Base-by-base conservation (phyloP, 176 grass and related monocot species). In the Carex scoparia region DNA sequence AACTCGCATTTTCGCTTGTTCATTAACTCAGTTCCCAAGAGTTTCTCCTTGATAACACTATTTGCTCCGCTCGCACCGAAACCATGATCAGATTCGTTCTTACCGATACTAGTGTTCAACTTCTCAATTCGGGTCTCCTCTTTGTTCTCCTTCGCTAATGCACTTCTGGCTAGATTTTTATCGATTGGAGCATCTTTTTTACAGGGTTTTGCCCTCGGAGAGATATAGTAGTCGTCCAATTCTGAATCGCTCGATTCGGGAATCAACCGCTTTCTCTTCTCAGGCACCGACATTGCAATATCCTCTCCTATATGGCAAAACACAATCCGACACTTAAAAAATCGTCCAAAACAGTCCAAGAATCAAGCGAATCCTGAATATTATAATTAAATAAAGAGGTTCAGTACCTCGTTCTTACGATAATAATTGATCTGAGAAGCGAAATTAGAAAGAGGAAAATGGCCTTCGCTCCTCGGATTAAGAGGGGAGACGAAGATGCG, bases 171-270 rank as follows among this genome's bases (percentile, higher is more conserved):
- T 77, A 63, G 46, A 61, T 55, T 6, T 7, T 85, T 53, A 37
- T 49, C 51, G 9, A 59, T 72, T 11, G 61, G 86, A 81, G 90
- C 90, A 85, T 62, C 75, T 3, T 69, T 53, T 46, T 55, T 61
- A 7, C 54, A 62, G 23, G 61, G 61, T 19, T 55, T 84, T 38
- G 48, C 27, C 68, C 85, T 86, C 42, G 83, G 79, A 18, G 84
- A 84, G 81, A 93, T 87, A 71, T 53, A 67, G 77, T 61, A 76
- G 19, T 93, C 91, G 0, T 93, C 93, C 61, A 63, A 72, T 85
- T 96, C 94, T 3, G 94, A 93, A 59, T 93, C 91, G 84, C 94
- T 96, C 14, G 86, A 86, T 69, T 87, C 88, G 49, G 85, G 78
- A 37, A 91, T 59, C 64, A 87, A 87, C 16, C 86, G 83, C 79